Base-by-base conservation (phyloP, 2,329 filamentous ascomycete genomes). In the Cordyceps pruinosa region DNA sequence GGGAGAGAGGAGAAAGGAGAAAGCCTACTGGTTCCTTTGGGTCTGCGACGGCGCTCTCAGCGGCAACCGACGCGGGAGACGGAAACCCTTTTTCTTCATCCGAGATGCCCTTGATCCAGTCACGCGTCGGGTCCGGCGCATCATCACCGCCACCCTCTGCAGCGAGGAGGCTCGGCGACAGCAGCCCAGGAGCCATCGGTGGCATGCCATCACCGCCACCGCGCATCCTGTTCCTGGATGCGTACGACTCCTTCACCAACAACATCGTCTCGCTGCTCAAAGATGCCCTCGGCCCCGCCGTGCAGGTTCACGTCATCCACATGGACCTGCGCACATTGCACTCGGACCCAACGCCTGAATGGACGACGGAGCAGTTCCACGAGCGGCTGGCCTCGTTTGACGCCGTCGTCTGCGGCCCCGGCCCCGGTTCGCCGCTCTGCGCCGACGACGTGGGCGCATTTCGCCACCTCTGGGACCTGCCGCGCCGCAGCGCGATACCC, bases 171-270 rank as follows among this genome's bases (percentile, higher is more conserved):
- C 41, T 30, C 42, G 32, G 30, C 28, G 21, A 3, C 50, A 25
- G 30, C 35, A 44, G n/a, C n/a, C n/a, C n/a, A n/a, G n/a, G n/a
- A n/a, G 50, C 21, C 28, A n/a, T 19, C 19, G 1, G 21, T 19
- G 34, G 44, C 44, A 41, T 23, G 32, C 26, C 35, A 19, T 21
- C 34, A 21, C 12, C 35, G 5, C 15, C 44, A 17, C 68, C 61
- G 57, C 76, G 76, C 59, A 87, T 97, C 61, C 83, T 97, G 61
- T 96, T 96, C 73, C 79, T 99, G 63, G 94, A 97, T 71, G 92
- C 93, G 61, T 96, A 96, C 73, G 94, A 99, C 75, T 97, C 92
- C 42, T 99, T 97, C 73, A 90, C 91, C 56, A 92, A 96, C 74
- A 97, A 97, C 74, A 94, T 97, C 66, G 85, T 95, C 54, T 86